phyloP scores from a whole-genome alignment of 345 rosid genomes.

The Alliaria petiolata region DNA sequence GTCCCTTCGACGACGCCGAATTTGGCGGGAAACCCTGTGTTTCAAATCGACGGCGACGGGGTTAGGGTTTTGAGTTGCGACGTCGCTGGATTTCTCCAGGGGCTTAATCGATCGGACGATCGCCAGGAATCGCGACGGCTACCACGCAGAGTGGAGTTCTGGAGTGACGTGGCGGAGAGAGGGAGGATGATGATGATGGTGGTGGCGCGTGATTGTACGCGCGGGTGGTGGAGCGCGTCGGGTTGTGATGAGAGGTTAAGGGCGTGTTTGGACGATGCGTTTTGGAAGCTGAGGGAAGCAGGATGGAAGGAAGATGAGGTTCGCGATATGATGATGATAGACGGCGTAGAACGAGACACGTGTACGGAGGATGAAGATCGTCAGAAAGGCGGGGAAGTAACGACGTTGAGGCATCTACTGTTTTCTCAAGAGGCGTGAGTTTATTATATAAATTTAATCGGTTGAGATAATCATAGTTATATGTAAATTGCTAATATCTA shows the following conservation, averaged over 20 bases:
- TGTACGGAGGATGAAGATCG: background rate
- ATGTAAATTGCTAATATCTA: background rate
- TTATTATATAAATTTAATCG: background rate
- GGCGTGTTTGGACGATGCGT: conserved; percentile 58
- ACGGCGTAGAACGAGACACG: background rate
- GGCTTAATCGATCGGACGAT: conserved; percentile 30
- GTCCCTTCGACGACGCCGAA: conserved; percentile 50
- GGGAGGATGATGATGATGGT: conserved; percentile 35
- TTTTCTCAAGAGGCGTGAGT: background rate
- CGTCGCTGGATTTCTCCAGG: conserved; percentile 53
- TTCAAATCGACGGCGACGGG: conserved; percentile 49
- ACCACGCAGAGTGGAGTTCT: conserved; percentile 55
- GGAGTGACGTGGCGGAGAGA: conserved; percentile 75
- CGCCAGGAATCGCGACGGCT: conserved; percentile 9
- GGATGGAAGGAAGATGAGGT: conserved; percentile 90
- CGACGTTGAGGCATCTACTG: conserved; percentile 19
- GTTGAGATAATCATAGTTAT: conserved; percentile 5
- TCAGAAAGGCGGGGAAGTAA: background rate
- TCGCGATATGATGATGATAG: conserved; percentile 65
- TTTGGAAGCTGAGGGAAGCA: conserved; percentile 63
- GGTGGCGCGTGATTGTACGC: conserved; percentile 33
- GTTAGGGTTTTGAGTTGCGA: conserved; percentile 60
- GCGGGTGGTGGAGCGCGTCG: conserved; percentile 49
- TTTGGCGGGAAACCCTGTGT: conserved; percentile 66
- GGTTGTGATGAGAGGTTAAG: conserved; percentile 25